Evolutionary conservation across 2,329 filamentous ascomycete species (phyloP).

Genomic region (Xylariaceae sp.): DNA sequence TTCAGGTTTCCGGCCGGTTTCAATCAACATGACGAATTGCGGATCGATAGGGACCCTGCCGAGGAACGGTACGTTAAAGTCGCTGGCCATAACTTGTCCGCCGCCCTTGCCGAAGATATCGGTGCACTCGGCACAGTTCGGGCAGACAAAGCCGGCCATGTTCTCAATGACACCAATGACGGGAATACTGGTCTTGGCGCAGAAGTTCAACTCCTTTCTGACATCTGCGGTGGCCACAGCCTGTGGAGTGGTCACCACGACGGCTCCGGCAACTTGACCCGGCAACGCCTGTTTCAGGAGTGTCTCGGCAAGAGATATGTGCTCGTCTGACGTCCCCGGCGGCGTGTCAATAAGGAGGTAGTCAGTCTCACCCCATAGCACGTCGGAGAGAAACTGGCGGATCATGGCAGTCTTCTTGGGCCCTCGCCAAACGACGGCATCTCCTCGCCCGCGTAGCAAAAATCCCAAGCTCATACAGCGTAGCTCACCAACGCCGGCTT

Average conservation of each 20-base stretch:
- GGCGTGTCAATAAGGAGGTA: conserved; percentile 94
- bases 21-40: conserved; percentile 81
- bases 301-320: conserved; percentile 89
- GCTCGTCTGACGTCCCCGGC: conserved; percentile 92
- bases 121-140: conserved; percentile 75
- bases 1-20: conserved; percentile 60
- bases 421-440: conserved; percentile 94
- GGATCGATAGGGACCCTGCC: conserved; percentile 89
- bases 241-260: conserved; percentile 94
- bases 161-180: conserved; percentile 93
- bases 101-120: conserved; percentile 92
- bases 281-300: conserved; percentile 59
- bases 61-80: conserved; percentile 78
- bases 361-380: conserved; percentile 82
- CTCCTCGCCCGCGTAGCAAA: conserved; percentile 72
- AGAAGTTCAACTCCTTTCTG: conserved; percentile 91
- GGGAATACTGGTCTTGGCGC: conserved; percentile 71
- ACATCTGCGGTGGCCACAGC: conserved; percentile 92
- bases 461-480: conserved; percentile 93
- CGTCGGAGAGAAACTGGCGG: conserved; percentile 87
- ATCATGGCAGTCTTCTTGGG: conserved; percentile 99
- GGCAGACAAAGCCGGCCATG: conserved; percentile 89
- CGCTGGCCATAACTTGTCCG: conserved; percentile 79
- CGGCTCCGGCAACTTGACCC: conserved; percentile 74
- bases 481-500: conserved; percentile 55